Base-by-base conservation (phyloP, 2,329 filamentous ascomycete species). In the Hypocrella siamensis region DNA sequence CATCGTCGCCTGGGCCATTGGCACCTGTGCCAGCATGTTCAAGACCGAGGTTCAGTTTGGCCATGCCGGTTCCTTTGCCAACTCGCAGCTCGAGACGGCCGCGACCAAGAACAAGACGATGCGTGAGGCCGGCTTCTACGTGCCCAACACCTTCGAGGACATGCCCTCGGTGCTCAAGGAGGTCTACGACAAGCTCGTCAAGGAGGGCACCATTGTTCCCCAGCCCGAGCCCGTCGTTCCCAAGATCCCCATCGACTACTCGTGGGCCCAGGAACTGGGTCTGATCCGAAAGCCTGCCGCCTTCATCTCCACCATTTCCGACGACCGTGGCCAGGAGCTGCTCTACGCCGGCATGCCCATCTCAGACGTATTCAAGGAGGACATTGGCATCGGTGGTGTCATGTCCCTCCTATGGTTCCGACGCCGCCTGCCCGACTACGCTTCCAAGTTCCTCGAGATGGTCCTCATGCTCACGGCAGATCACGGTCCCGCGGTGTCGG, bases 321-420 rank as follows among this genome's bases (percentile, higher is more conserved):
- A 98, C 57, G 90, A 98, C 67, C 90, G 90, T 85, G 90, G 90
- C 44, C 90, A 98, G 61, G 90, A 98, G 66, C 80, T 98, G 39
- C 73, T 98, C 45, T 98, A 98, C 61, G 90, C 90, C 43, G 90
- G 90, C 54, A 93, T 98, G 83, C 90, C 90, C 53, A 98, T 98
- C 54, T 96, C 90, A n/a, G 90, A 98, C 56, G 90, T 98, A 42
- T 98, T 98, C 79, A 82, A 65, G 60, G 90, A 98, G 70, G 86
- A 96, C 48, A 96, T 98, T 49, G 90, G 90, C 48, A 96, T 98
- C 48, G 90, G 90, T 58, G 90, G 90, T 79, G 90, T 98, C 65
- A 98, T 98, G 90, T 94, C 90, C 38, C 76, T 98, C 36, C 71
- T 98, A 48, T 98, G 90, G 90, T 98, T 98, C 85, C 88, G 90